These are phyloP conservation scores for Saposhnikovia divaricata DNA, from an alignment of 129 eudicot species.

Conservation along the genomic window DNA sequence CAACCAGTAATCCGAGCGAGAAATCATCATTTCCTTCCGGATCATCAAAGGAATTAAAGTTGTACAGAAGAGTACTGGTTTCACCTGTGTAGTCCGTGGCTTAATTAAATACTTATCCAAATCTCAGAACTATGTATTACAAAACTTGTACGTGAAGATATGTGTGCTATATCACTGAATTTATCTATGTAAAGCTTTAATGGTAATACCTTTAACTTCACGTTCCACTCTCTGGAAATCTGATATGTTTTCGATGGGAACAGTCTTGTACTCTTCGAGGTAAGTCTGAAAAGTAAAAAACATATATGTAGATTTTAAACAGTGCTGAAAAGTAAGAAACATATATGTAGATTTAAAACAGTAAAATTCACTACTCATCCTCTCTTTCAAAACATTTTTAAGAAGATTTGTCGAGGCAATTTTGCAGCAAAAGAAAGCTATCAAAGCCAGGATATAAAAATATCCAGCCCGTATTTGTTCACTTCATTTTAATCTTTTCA, in stretches of 20 bases:
- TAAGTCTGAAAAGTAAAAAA: slow-evolving; percentile 38
- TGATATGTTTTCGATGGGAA: slow-evolving; percentile 55
- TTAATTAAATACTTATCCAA: neutral
- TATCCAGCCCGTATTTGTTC: neutral
- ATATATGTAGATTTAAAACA: neutral
- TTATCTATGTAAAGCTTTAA: neutral
- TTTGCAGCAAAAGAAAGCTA: neutral
- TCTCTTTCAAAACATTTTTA: neutral
- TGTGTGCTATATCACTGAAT: neutral
- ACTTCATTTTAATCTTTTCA: neutral
- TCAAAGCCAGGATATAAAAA: too few relatives aligned
- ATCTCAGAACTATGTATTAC: neutral
- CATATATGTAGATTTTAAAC: neutral
- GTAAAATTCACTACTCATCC: neutral
- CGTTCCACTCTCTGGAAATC: slow-evolving; percentile 33
- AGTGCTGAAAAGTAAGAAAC: slow-evolving; percentile 16
- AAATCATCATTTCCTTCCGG: slow-evolving; percentile 29
- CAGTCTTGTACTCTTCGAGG: slow-evolving; percentile 54
- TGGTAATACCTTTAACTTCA: slow-evolving; percentile 37
- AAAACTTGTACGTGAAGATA: neutral
- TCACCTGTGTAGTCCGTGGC: slow-evolving; percentile 36
- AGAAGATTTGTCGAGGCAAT: neutral
- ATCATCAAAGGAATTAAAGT: slow-evolving; percentile 17
- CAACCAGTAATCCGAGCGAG: slow-evolving; percentile 23
- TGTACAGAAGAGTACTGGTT: slow-evolving; percentile 32